Conservation (phyloP, 345 rosid genomes). For the Clausena lansium region DNA sequence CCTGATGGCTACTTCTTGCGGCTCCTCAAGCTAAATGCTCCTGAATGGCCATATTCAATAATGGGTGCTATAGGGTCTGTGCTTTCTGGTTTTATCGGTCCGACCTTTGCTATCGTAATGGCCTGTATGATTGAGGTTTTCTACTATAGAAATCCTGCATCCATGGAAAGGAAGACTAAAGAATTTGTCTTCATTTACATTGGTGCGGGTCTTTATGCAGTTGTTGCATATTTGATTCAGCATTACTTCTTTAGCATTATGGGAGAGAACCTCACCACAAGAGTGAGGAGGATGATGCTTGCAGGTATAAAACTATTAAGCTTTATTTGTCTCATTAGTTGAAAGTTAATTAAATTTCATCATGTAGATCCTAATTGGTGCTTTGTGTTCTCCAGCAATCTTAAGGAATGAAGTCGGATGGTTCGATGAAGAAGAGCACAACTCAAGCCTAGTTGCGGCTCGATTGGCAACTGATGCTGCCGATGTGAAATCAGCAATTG, state of each 20-base stretch:
- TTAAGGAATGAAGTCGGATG: slow-evolving; percentile 98
- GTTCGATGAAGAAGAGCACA: slow-evolving; percentile 98
- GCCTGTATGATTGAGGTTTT: slow-evolving; percentile 98
- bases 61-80: slow-evolving; percentile 96
- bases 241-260: slow-evolving; percentile 99
- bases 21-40: slow-evolving; percentile 88
- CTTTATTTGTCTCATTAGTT: neutral
- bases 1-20: slow-evolving; percentile 89
- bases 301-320: slow-evolving; percentile 54
- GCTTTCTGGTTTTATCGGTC: slow-evolving; percentile 92
- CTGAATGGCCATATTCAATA: slow-evolving; percentile 98
- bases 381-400: slow-evolving; percentile 54
- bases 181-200: slow-evolving; percentile 97
- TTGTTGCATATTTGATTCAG: slow-evolving; percentile 92
- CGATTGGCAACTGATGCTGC: slow-evolving; percentile 90
- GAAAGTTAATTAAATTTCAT: neutral
- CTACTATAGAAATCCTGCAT: slow-evolving; percentile 77
- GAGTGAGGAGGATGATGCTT: slow-evolving; percentile 99
- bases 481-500: slow-evolving; percentile 93
- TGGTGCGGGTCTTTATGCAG: slow-evolving; percentile 95
- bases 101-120: slow-evolving; percentile 95
- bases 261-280: slow-evolving; percentile 99
- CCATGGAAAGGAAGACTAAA: slow-evolving; percentile 96
- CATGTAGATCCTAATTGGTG: neutral
- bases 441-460: slow-evolving; percentile 90